Evolutionary conservation across 345 rosid species (phyloP), one percentile per base, ranked within the genome.

Genomic region (Ceriops tagal): DNA sequence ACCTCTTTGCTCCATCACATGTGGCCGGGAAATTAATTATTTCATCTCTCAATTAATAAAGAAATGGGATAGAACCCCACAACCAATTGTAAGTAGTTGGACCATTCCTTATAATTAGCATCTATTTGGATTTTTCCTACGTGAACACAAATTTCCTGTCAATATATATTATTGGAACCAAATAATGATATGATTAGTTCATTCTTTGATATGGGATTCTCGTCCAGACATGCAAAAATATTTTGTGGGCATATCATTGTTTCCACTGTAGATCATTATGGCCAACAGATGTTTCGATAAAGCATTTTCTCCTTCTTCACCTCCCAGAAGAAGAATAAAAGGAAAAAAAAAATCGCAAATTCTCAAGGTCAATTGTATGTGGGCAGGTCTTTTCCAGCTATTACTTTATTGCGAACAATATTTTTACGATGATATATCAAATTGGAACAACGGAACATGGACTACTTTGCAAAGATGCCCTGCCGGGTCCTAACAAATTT

Each of bases 61-160:
- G 47, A 39, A 39, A 39, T 39, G 47, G 15, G 47, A 39, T 39
- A 11, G 47, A 34, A 59, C 73, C n/a, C 67, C 5, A 8, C 58
- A 64, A 65, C 10, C 37, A 8, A 7, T 34, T 34, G 37, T 34
- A 34, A 8, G 9, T 52, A 46, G 37, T 59, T 7, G 61, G 78
- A 80, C 78, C 76, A 78, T 71, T 76, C 71, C 64, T 34, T 8
- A 34, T 34, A 34, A 34, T 43, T 73, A 51, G 43, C 77, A 76
- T 71, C 77, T 71, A 77, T 76, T 83, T 73, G 67, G 77, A 71
- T 68, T 78, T 62, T 46, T 75, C 56, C 61, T 15, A 34, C 57
- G 47, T 70, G 70, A 72, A 64, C 66, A 73, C 66, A 30, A 62
- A 73, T 78, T 83, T 77, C 71, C 66, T 76, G 77, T 71, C 43